Percentiles rank a stretch among this genome's conserved stretches.
phyloP scores from a whole-genome alignment of 192 early-diverging fungal genomes.

The Entrophospora sp. region DNA sequence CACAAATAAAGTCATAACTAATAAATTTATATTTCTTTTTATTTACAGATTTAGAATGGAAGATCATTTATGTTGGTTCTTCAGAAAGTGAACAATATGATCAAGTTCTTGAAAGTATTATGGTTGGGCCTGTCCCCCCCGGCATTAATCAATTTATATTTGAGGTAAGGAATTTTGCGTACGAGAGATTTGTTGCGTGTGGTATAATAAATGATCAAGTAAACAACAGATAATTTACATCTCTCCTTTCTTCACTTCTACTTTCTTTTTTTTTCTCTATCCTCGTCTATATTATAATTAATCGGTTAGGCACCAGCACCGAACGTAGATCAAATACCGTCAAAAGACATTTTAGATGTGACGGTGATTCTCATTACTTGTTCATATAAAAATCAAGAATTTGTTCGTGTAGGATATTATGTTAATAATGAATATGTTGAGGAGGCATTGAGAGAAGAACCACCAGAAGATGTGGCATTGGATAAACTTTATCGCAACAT shows the following conservation, averaged over 20 bases:
- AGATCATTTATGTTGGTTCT: conserved; percentile 90
- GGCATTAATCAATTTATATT: conserved; percentile 93
- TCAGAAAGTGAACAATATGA: conserved; percentile 76
- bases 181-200: no score
- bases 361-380: conserved; percentile 88
- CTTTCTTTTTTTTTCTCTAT: no score
- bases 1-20: background rate
- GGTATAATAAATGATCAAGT: no score
- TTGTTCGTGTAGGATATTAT: conserved; percentile 96
- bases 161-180: no score
- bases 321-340: conserved; percentile 67
- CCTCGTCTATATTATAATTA: no score
- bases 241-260: no score
- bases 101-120: conserved; percentile 89
- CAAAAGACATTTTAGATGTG: conserved; percentile 76
- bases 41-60: conserved; percentile 89
- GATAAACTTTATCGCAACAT: conserved; percentile 79
- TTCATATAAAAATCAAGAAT: conserved; percentile 83
- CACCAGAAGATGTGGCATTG: conserved; percentile 61
- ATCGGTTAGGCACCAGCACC: conserved; percentile 63
- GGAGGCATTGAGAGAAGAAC: conserved; percentile 67
- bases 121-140: conserved; percentile 93
- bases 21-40: background rate
- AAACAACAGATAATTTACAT: no score
- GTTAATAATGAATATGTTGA: conserved; percentile 94